Evolutionary conservation across 441 rosid genomes (phyloP).

Genomic region (Erysimum cheiri): DNA sequence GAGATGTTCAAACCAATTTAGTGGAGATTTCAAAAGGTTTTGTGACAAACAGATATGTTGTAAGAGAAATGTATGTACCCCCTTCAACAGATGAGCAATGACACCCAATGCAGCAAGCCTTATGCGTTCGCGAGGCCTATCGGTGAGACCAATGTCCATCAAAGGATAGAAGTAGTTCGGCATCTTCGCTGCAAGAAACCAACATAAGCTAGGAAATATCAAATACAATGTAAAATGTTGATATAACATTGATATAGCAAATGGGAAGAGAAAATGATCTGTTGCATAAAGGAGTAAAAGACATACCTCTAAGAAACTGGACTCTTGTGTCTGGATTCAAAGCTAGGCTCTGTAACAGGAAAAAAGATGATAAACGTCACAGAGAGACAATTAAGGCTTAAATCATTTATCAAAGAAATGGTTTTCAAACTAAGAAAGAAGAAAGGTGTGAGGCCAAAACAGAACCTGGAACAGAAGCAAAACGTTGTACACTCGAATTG

Average conservation of each 20-base stretch:
- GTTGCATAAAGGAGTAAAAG: conserved; percentile 8
- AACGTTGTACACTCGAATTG: conserved; percentile 46
- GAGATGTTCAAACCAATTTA: not conserved
- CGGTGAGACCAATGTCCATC: conserved; percentile 39
- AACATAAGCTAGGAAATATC: conserved; percentile 24
- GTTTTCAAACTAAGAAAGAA: not conserved
- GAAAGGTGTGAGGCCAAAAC: conserved; percentile 17
- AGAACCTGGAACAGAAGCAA: conserved; percentile 59
- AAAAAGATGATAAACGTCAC: conserved; percentile 9
- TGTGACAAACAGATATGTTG: not conserved
- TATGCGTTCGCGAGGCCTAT: conserved; percentile 44
- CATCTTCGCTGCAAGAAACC: conserved; percentile 46
- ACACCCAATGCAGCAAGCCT: conserved; percentile 62
- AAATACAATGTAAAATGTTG: not conserved
- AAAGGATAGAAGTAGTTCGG: conserved; percentile 55
- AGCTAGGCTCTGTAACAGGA: conserved; percentile 51
- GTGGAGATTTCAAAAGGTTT: not conserved
- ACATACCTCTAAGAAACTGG: conserved; percentile 51
- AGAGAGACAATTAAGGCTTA: conserved; percentile 1
- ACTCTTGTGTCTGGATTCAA: conserved; percentile 49
- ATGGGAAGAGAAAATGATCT: not conserved
- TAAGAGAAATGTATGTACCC: conserved; percentile 28
- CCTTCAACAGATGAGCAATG: conserved; percentile 55
- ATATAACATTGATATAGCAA: not conserved
- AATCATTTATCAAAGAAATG: conserved; percentile 1